These are phyloP conservation scores for Solanum sejunctum DNA, from an alignment of 257 asterid species.

Conservation along the genomic window DNA sequence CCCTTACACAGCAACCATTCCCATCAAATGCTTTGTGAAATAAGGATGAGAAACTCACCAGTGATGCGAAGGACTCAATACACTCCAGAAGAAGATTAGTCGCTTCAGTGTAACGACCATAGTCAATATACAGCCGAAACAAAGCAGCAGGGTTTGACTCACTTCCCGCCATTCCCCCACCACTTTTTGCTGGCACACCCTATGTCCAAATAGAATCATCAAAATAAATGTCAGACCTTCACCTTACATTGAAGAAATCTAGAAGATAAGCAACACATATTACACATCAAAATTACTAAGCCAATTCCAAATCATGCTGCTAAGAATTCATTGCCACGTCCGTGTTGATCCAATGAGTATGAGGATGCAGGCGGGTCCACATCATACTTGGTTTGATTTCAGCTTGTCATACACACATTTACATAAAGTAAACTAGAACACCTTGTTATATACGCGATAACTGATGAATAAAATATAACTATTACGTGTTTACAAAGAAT, in stretches of 20 bases:
- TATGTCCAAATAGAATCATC: constrained; percentile 11
- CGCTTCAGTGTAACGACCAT: constrained; percentile 82
- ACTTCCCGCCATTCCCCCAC: constrained; percentile 74
- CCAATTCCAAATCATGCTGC: neutral
- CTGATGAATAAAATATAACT: neutral
- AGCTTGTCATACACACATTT: neutral
- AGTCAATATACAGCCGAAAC: constrained; percentile 67
- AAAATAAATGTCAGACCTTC: neutral
- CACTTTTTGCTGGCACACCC: constrained; percentile 47
- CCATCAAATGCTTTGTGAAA: neutral
- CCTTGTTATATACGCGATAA: neutral
- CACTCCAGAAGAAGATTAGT: constrained; percentile 70
- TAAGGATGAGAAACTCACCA: constrained; percentile 34
- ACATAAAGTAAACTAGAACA: neutral
- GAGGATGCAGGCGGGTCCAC: neutral
- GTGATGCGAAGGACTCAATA: constrained; percentile 49
- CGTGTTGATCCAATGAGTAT: neutral
- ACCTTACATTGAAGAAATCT: neutral
- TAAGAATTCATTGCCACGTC: neutral
- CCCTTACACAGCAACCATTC: neutral
- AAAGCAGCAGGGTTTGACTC: constrained; percentile 79
- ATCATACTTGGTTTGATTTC: neutral
- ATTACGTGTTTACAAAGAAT: neutral
- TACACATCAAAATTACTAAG: neutral
- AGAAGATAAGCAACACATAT: neutral